Conservation (phyloP, 73 alveolate species). For the Tetrahymena elliotti region DNA sequence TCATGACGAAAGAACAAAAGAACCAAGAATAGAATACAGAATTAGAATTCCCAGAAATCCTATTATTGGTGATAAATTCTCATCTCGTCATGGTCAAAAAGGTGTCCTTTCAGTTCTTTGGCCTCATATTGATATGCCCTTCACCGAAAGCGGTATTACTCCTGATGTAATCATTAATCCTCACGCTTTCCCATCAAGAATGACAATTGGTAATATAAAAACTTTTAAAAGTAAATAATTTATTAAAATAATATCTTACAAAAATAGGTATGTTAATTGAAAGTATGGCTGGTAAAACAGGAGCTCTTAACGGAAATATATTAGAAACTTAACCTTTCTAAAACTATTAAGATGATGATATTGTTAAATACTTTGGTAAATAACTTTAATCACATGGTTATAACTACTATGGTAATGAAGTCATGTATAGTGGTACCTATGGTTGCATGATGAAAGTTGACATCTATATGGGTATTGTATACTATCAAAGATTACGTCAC, state of each 20-base stretch:
- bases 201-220: slow-evolving; percentile 95
- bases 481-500: slow-evolving; percentile 98
- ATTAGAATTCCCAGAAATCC: slow-evolving; percentile 93
- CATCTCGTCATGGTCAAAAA: slow-evolving; percentile 99
- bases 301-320: slow-evolving; percentile 40
- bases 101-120: slow-evolving; percentile 97
- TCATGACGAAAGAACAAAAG: slow-evolving; percentile 53
- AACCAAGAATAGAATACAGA: slow-evolving; percentile 65
- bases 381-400: slow-evolving; percentile 88
- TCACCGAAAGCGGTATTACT: slow-evolving; percentile 95
- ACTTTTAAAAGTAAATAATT: background rate
- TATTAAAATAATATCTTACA: background rate
- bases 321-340: slow-evolving; percentile 24
- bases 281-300: slow-evolving; percentile 93
- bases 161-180: slow-evolving; percentile 99
- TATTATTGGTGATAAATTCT: slow-evolving; percentile 98
- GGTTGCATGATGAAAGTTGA: slow-evolving; percentile 96
- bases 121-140: slow-evolving; percentile 98
- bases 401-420: slow-evolving; percentile 96
- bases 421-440: slow-evolving; percentile 93
- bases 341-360: slow-evolving; percentile 77
- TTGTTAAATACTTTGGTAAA: slow-evolving; percentile 83
- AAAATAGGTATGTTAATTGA: slow-evolving; percentile 85
- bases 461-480: slow-evolving; percentile 97
- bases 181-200: slow-evolving; percentile 99